These are phyloP conservation scores for Pichia sorboxylosa DNA, from an alignment of 1,139 yeast genomes.

Conservation along the genomic window DNA sequence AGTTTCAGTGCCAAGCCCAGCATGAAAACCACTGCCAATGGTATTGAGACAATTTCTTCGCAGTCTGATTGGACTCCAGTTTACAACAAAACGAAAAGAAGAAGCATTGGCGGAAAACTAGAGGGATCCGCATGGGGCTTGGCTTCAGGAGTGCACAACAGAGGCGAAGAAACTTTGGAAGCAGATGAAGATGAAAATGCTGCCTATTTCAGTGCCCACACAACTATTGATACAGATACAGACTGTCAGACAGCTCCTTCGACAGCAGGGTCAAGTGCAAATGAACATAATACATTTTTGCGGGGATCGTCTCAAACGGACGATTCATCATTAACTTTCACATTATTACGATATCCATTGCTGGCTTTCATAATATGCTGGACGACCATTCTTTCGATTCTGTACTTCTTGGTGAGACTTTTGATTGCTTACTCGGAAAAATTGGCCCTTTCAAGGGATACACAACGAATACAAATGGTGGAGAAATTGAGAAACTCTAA, in stretches of 20 bases:
- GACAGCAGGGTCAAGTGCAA: slow-evolving; percentile 14
- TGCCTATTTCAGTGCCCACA: background rate
- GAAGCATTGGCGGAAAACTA: slow-evolving; percentile 6
- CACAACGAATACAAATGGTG: slow-evolving; percentile 41
- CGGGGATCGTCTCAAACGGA: slow-evolving; percentile 12
- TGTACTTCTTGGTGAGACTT: slow-evolving; percentile 44
- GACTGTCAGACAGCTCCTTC: background rate
- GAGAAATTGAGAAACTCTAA: slow-evolving; percentile 36
- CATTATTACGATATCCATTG: slow-evolving; percentile 55
- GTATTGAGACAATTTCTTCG: slow-evolving; percentile 38
- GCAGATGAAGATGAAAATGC: background rate
- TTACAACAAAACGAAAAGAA: slow-evolving; percentile 21
- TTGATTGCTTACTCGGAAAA: slow-evolving; percentile 58
- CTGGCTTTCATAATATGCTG: slow-evolving; percentile 40
- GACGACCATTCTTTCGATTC: slow-evolving; percentile 37
- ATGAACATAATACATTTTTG: slow-evolving; percentile 1
- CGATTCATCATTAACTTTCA: slow-evolving; percentile 39
- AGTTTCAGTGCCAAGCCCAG: background rate
- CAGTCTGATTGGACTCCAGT: slow-evolving; percentile 64
- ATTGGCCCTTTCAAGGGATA: slow-evolving; percentile 42
- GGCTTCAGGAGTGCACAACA: background rate
- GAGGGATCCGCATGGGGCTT: background rate
- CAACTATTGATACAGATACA: background rate
- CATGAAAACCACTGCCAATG: background rate
- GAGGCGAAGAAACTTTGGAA: slow-evolving; percentile 1